These are phyloP conservation scores for Macaranga tanarius DNA, from an alignment of 441 rosid species.

Conservation along the genomic window DNA sequence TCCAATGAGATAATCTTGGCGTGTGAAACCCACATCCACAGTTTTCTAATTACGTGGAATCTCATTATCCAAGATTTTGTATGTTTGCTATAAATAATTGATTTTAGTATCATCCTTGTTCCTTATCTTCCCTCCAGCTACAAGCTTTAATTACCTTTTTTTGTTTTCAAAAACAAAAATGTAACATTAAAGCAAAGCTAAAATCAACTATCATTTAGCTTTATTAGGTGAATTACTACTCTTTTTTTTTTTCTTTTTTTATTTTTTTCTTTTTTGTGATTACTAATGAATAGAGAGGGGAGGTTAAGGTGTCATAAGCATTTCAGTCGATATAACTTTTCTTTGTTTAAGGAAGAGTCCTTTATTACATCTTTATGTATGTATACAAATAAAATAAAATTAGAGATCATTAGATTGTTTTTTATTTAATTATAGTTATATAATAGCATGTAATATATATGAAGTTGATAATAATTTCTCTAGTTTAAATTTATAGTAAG, in stretches of 20 bases:
- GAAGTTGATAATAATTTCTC: no score
- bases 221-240: conserved; percentile 42
- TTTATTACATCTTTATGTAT: no score
- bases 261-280: conserved; percentile 16
- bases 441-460: no score
- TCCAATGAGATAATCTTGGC: conserved; percentile 32
- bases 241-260: neutral
- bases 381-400: no score
- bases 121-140: conserved; percentile 45
- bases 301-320: conserved; percentile 27
- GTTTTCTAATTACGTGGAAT: conserved; percentile 30
- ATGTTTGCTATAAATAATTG: conserved; percentile 21
- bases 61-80: conserved; percentile 31
- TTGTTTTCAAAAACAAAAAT: neutral
- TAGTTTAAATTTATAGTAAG: no score
- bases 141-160: conserved; percentile 31
- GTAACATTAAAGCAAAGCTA: conserved; percentile 35
- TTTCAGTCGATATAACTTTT: conserved; percentile 27
- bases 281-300: conserved; percentile 16
- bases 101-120: neutral
- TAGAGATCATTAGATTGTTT: no score
- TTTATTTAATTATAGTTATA: no score
- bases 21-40: conserved; percentile 15
- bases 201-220: conserved; percentile 40
- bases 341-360: neutral